Percentiles rank a stretch among this genome's conserved stretches.
Evolutionary conservation across 2,329 filamentous ascomycete genomes (phyloP).

Genomic region (Tolypocladium guangdongense): DNA sequence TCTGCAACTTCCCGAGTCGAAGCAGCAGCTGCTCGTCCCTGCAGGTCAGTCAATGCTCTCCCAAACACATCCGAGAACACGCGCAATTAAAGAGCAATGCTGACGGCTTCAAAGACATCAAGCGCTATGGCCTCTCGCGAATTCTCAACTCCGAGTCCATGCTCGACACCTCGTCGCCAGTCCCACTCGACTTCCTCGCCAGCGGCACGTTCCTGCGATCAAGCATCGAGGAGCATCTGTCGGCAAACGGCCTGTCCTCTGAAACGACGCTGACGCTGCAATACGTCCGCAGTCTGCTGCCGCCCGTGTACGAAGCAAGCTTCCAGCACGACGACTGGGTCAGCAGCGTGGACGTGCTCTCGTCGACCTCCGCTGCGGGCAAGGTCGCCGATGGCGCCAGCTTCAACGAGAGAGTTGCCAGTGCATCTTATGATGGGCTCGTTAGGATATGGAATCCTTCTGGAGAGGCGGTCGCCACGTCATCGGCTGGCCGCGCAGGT

Average conservation of each 20-base stretch:
- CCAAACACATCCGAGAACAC: neutral
- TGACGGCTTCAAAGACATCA: constrained; percentile 39
- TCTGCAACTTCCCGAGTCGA: constrained; percentile 51
- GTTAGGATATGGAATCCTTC: constrained; percentile 84
- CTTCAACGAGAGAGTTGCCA: constrained; percentile 55
- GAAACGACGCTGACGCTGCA: constrained; percentile 82
- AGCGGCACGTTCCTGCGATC: constrained; percentile 87
- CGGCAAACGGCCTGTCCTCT: constrained; percentile 72
- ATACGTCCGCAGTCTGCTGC: constrained; percentile 85
- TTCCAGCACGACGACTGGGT: constrained; percentile 99
- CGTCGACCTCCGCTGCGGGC: constrained; percentile 50
- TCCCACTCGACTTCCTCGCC: constrained; percentile 89
- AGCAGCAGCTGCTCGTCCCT: constrained; percentile 51
- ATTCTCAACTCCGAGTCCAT: constrained; percentile 63
- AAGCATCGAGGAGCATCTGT: constrained; percentile 83
- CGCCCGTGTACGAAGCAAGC: constrained; percentile 77
- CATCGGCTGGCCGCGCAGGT: constrained; percentile 51
- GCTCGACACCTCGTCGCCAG: constrained; percentile 52
- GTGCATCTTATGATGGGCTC: constrained; percentile 85
- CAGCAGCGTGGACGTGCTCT: constrained; percentile 73
- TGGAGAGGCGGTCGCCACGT: constrained; percentile 73
- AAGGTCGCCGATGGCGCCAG: constrained; percentile 25
- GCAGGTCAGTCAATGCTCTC: constrained; percentile 30
- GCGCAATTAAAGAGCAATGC: neutral
- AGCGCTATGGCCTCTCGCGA: constrained; percentile 58